Evolutionary conservation across 305 asterid species (phyloP).

Genomic region (Fraxinus velutina): DNA sequence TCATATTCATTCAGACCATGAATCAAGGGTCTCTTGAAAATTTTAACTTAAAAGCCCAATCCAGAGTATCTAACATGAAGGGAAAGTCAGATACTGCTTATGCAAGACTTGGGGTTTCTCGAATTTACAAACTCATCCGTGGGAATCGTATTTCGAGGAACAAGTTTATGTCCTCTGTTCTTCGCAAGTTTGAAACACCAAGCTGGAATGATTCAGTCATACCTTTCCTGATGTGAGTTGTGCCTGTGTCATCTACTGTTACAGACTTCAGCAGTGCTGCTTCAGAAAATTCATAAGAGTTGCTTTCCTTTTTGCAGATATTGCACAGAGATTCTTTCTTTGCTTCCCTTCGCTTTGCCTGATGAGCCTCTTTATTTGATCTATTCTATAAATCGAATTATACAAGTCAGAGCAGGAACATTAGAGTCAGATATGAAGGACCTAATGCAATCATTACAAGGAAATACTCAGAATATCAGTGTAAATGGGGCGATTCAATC

Average conservation of each 20-base stretch:
- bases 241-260: conserved; percentile 19
- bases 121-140: conserved; percentile 96
- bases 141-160: conserved; percentile 87
- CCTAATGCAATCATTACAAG: conserved; percentile 59
- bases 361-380: conserved; percentile 98
- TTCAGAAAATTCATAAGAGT: conserved; percentile 20
- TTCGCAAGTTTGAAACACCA: conserved; percentile 88
- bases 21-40: conserved; percentile 43
- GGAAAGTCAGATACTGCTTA: conserved; percentile 57
- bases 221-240: conserved; percentile 74
- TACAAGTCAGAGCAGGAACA: conserved; percentile 91
- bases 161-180: conserved; percentile 90
- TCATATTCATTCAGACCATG: conserved; percentile 76
- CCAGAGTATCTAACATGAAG: conserved; percentile 45
- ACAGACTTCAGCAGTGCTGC: not conserved
- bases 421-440: conserved; percentile 89
- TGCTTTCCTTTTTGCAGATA: conserved; percentile 53
- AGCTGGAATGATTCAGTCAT: conserved; percentile 54
- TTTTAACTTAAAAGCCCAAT: conserved; percentile 42
- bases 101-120: conserved; percentile 87
- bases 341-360: conserved; percentile 79
- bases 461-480: conserved; percentile 36
- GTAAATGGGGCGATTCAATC: conserved; percentile 45
- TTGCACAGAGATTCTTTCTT: conserved; percentile 89
- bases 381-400: conserved; percentile 77